Evolutionary conservation across 495 filamentous ascomycete species (phyloP).

Genomic region (Beverwykella pulmonaria): DNA sequence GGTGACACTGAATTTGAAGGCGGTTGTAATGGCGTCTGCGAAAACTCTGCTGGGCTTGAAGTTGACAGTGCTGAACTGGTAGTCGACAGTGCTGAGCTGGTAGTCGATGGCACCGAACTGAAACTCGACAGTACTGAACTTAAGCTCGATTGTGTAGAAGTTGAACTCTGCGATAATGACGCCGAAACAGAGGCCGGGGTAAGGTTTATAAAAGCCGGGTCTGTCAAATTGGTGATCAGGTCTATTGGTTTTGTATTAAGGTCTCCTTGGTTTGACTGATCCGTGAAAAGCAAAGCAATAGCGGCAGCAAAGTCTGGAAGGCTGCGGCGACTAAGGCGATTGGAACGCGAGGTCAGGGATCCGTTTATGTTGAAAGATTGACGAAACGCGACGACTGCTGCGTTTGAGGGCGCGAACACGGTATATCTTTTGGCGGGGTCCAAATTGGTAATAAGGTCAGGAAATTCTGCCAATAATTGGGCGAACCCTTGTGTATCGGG

Average conservation of each 20-base stretch:
- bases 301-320: background rate
- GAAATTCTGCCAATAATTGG: background rate
- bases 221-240: conserved; percentile 8
- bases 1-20: background rate
- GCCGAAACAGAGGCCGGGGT: conserved; percentile 6
- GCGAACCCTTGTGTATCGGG: conserved; percentile 6
- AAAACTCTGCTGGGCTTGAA: too few relatives aligned
- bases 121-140: background rate
- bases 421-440: background rate
- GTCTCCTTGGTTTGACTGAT: conserved; percentile 1
- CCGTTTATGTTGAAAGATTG: conserved; percentile 16
- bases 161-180: background rate
- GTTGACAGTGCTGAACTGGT: conserved; percentile 1
- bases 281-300: conserved; percentile 6
- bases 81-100: background rate
- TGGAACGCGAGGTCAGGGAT: background rate
- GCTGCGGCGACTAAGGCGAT: background rate
- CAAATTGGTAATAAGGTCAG: conserved; percentile 3
- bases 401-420: conserved; percentile 6
- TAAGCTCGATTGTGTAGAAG: background rate
- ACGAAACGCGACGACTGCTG: conserved; percentile 5
- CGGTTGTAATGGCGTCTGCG: too few relatives aligned
- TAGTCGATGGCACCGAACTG: background rate
- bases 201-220: background rate
- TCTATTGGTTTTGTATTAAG: background rate